Base-by-base conservation (phyloP, 2,329 filamentous ascomycete species). In the Camptophora hylomeconis region DNA sequence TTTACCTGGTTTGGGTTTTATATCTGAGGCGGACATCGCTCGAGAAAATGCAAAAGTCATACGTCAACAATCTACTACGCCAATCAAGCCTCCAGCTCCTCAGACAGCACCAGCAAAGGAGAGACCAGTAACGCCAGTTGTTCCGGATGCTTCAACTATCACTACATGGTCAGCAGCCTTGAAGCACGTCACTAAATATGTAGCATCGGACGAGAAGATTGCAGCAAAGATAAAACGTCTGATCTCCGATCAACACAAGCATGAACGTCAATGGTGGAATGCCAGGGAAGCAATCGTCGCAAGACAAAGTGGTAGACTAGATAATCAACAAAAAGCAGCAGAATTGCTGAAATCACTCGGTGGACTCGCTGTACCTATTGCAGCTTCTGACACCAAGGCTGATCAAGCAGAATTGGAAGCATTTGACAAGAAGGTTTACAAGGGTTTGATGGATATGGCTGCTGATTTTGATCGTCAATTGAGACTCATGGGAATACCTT, bases 381-480 rank as follows among this genome's bases (percentile, higher is more conserved):
- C 26, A 20, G 20, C 38, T 15, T 24, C 28, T 13, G 26, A 33
- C 26, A 29, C 39, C n/a, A 26, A 31, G 54, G 61, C 57, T 16
- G 54, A 72, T 25, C 49, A 61, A 18, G 55, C 60, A 26, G 74
- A 79, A 47, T 51, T 79, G 5, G 47, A 54, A 17, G 56, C 57
- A 12, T 78, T 72, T 45, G 72, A 78, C 39, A 51, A 53, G 29
- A 79, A 79, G 45, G 68, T 79, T 10, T 68, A 76, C 41, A 61
- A 57, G 31, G 72, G 72, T 3, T 65, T 67, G 28, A 52, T 52
- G 21, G 57, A 67, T 7, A 76, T 80, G 73, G 60, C 66, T 1
- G 56, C 60, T n/a, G 63, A 65, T 9, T 68, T 76, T 50, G 59
- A 56, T 5, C 48, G 51, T 2, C 68, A 71, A 38, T 48, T 80